Evolutionary conservation across 176 grass and related monocot genomes (phyloP).

Genomic region (Ensete ventricosum): DNA sequence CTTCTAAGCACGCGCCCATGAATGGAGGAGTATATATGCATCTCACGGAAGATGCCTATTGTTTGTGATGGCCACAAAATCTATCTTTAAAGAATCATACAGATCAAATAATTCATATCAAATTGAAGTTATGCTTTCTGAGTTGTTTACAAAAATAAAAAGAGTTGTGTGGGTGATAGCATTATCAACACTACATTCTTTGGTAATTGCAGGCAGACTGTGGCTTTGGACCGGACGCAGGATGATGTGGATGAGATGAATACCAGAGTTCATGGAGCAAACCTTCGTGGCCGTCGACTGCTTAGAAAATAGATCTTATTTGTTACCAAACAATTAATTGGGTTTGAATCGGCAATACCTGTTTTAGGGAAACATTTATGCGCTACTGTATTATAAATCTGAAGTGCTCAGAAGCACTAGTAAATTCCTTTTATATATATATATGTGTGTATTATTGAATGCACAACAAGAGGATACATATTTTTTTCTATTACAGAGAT

Average conservation of each 20-base stretch:
- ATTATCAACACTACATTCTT: not conserved
- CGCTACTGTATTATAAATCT: not conserved
- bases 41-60: no score
- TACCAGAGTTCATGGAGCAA: conserved; percentile 59
- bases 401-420: no score
- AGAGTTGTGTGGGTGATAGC: not conserved
- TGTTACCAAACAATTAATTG: not conserved
- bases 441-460: no score
- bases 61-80: no score
- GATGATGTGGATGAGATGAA: conserved; percentile 61
- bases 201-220: conserved; percentile 49
- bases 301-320: conserved; percentile 43
- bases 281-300: conserved; percentile 34
- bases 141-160: not conserved
- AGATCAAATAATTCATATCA: not conserved
- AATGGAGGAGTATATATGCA: no score
- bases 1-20: no score
- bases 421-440: no score
- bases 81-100: no score
- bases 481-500: no score
- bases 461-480: no score
- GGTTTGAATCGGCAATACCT: not conserved
- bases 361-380: not conserved
- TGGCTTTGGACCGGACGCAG: conserved; percentile 36
- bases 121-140: not conserved